Conservation (phyloP, 2,329 filamentous ascomycete species). For the Alternaria sp. region DNA sequence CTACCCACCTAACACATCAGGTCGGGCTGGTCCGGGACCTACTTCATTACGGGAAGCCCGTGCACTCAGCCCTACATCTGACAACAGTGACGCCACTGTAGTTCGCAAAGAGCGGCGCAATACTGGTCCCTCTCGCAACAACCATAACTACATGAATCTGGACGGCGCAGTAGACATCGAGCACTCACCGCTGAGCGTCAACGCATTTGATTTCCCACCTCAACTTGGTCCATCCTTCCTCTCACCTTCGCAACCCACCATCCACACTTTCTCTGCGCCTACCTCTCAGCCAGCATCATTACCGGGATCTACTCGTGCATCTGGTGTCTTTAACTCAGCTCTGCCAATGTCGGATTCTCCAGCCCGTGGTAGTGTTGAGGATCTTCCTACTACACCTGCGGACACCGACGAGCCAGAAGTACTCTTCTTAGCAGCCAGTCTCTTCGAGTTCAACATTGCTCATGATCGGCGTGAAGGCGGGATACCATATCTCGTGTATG, state of each 20-base stretch:
- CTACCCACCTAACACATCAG: constrained; percentile 27
- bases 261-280: constrained; percentile 29
- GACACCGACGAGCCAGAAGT: constrained; percentile 71
- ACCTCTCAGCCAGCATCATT: constrained; percentile 34
- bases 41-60: constrained; percentile 35
- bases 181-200: constrained; percentile 22
- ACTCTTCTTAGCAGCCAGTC: constrained; percentile 88
- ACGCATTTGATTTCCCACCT: constrained; percentile 37
- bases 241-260: constrained; percentile 28
- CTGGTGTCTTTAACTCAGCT: constrained; percentile 85
- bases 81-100: constrained; percentile 41
- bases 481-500: constrained; percentile 95
- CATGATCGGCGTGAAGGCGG: constrained; percentile 90
- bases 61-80: constrained; percentile 37
- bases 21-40: constrained; percentile 28
- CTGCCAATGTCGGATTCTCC: constrained; percentile 76
- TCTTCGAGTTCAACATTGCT: constrained; percentile 98
- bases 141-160: constrained; percentile 34
- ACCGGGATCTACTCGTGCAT: constrained; percentile 63
- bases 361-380: constrained; percentile 32
- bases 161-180: constrained; percentile 42
- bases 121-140: constrained; percentile 30
- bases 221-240: constrained; percentile 43
- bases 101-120: constrained; percentile 35
- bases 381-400: constrained; percentile 50